Evolutionary conservation across 2,329 filamentous ascomycete genomes (phyloP).

Genomic region (Alternaria angustiovoidea): DNA sequence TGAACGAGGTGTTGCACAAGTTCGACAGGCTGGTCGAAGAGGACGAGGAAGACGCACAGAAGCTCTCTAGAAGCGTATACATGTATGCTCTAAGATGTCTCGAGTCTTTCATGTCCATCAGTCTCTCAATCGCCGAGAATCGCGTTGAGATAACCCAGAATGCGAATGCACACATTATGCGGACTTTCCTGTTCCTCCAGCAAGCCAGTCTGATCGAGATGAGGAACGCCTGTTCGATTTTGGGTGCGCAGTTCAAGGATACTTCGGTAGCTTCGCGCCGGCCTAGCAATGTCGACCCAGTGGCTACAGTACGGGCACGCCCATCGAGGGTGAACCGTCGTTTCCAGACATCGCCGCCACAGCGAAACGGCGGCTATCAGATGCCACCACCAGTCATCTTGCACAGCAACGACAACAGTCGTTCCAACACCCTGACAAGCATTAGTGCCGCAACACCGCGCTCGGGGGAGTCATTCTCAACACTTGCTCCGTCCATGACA

Average conservation of each 20-base stretch:
- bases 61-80: conserved; percentile 47
- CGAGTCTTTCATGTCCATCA: conserved; percentile 48
- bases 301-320: conserved; percentile 40
- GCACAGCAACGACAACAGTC: conserved; percentile 58
- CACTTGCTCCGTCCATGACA: conserved; percentile 58
- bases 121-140: conserved; percentile 48
- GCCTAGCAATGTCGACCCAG: conserved; percentile 30
- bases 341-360: conserved; percentile 45
- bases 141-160: conserved; percentile 61
- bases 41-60: conserved; percentile 57
- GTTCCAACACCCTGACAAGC: conserved; percentile 62
- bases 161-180: conserved; percentile 65
- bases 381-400: conserved; percentile 53
- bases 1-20: conserved; percentile 63
- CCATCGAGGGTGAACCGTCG: conserved; percentile 39
- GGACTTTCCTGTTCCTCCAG: conserved; percentile 66
- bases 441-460: conserved; percentile 70
- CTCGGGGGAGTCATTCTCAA: conserved; percentile 81
- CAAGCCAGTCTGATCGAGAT: conserved; percentile 67
- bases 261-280: conserved; percentile 29
- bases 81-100: conserved; percentile 46
- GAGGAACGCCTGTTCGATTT: conserved; percentile 64
- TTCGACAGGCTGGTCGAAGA: conserved; percentile 60
- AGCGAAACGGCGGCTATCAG: conserved; percentile 42
- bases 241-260: conserved; percentile 54